Evolutionary conservation across 371 early-diverging fungal genomes (phyloP), one percentile per base, ranked within the genome.

Genomic region (Mucor circinelloides): DNA sequence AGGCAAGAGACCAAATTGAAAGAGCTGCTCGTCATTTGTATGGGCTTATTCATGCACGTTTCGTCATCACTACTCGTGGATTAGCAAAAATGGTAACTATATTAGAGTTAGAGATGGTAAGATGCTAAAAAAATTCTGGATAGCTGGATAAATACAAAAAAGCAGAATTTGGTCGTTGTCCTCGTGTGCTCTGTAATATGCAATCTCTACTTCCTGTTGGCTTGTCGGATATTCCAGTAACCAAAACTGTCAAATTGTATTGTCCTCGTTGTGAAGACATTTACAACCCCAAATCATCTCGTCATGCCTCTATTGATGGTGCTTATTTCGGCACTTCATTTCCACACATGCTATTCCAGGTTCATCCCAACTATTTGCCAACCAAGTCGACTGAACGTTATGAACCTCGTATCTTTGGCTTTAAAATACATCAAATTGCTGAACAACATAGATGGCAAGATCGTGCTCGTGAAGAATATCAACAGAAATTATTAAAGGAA

Each of bases 251-350:
- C 52, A 96, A 96, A 77, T 79, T 97, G 75, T 97, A 94, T 70
- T 99, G 99, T 77, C 90, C 93, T 46, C 84, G 92, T 9, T 99
- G 98, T 78, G 92, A 94, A 70, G 98, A 98, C 70, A 85, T 99
- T 31, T 99, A 99, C 74, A 89, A 90, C 68, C 97, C 99, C 23
- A 91, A 90, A 75, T 91, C 93, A 32, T 83, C 87, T 48, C 87
- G 93, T 52, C 93, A 93, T 78, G 85, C 85, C 8, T 69, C 85
- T 40, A 88, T 99, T 36, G 99, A 99, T 75, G 99, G 99, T 48
- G 97, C 99, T 40, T 96, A 93, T 71, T 99, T 98, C 80, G 99
- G 99, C 31, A 94, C 95, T 25, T 94, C 98, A 31, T 97, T 99
- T 81, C 95, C 99, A 28, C 96, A 97, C 72, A 90, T 99, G 87